These are phyloP conservation scores for Melastoma candidum DNA, from an alignment of 441 rosid genomes.

Conservation along the genomic window DNA sequence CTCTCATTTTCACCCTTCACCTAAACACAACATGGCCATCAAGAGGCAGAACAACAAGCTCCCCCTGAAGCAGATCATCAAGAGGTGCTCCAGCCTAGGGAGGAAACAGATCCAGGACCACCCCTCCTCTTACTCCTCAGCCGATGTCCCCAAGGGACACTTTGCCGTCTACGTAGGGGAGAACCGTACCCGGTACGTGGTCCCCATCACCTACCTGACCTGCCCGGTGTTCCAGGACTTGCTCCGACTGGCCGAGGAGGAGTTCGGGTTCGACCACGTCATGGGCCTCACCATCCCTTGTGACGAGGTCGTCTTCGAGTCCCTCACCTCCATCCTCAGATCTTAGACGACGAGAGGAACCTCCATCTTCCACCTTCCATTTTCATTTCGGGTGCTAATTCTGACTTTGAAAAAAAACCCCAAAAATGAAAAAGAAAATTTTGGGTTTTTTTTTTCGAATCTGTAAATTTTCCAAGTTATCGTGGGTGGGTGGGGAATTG, in stretches of 20 bases:
- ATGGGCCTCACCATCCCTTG: slow-evolving; percentile 19
- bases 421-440: too few relatives aligned
- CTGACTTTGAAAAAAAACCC: too few relatives aligned
- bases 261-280: slow-evolving; percentile 18
- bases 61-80: slow-evolving; percentile 15
- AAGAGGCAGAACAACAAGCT: slow-evolving; percentile 2
- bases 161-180: slow-evolving; percentile 20
- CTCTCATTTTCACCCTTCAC: neutral
- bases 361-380: too few relatives aligned
- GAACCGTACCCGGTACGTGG: slow-evolving; percentile 13
- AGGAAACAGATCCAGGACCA: slow-evolving; percentile 6
- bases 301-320: slow-evolving; percentile 11
- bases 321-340: slow-evolving; percentile 15
- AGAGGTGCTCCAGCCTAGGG: slow-evolving; percentile 17
- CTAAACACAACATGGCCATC: neutral
- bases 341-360: too few relatives aligned
- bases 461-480: too few relatives aligned
- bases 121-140: slow-evolving; percentile 1
- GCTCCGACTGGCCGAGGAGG: slow-evolving; percentile 14
- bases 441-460: too few relatives aligned
- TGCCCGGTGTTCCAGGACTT: slow-evolving; percentile 17
- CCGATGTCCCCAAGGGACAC: slow-evolving; percentile 21
- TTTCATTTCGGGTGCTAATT: too few relatives aligned
- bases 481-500: too few relatives aligned
- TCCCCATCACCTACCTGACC: slow-evolving; percentile 14